phyloP scores from a whole-genome alignment of 1,284 basidiomycete species.

The Peniophora sp. region DNA sequence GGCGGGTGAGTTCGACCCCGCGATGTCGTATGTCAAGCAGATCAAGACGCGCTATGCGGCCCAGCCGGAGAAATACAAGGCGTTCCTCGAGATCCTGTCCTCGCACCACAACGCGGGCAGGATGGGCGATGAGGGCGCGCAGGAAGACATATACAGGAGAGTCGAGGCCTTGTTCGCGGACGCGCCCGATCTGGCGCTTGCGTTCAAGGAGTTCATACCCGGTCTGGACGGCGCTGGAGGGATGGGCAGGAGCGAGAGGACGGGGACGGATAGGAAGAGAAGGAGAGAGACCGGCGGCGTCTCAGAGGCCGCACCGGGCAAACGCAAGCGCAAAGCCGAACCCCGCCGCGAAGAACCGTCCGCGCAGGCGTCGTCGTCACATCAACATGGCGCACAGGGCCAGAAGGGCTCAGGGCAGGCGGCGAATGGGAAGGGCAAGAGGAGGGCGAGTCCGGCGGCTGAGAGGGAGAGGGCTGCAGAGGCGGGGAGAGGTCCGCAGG shows the following conservation, averaged over 20 bases:
- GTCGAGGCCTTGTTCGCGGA: slow-evolving; percentile 84
- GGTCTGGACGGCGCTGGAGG: slow-evolving; percentile 22
- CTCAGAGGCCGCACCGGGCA: slow-evolving; percentile 38
- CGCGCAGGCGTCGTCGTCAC: too few relatives aligned
- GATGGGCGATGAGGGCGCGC: slow-evolving; percentile 3
- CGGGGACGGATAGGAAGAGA: slow-evolving; percentile 15
- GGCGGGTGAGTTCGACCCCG: slow-evolving; percentile 42
- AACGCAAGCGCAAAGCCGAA: slow-evolving; percentile 51
- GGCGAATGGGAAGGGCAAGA: slow-evolving; percentile 25
- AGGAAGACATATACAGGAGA: slow-evolving; percentile 77
- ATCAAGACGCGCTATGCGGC: slow-evolving; percentile 87
- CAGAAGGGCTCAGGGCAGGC: slow-evolving; percentile 9
- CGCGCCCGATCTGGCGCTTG: slow-evolving; percentile 82
- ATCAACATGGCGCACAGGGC: too few relatives aligned
- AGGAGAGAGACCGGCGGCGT: slow-evolving; percentile 1
- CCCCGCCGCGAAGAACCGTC: too few relatives aligned
- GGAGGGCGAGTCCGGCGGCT: background rate
- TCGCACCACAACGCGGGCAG: slow-evolving; percentile 21
- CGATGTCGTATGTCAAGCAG: slow-evolving; percentile 94
- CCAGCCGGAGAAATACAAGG: slow-evolving; percentile 88
- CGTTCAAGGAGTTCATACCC: slow-evolving; percentile 90
- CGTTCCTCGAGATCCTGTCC: slow-evolving; percentile 89
- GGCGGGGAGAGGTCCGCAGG: slow-evolving; percentile 12
- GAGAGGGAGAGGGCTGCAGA: background rate
- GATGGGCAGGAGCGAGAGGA: slow-evolving; percentile 3